Conservation (phyloP, 2,329 filamentous ascomycete genomes). For the Colletotrichum cuscutae region DNA sequence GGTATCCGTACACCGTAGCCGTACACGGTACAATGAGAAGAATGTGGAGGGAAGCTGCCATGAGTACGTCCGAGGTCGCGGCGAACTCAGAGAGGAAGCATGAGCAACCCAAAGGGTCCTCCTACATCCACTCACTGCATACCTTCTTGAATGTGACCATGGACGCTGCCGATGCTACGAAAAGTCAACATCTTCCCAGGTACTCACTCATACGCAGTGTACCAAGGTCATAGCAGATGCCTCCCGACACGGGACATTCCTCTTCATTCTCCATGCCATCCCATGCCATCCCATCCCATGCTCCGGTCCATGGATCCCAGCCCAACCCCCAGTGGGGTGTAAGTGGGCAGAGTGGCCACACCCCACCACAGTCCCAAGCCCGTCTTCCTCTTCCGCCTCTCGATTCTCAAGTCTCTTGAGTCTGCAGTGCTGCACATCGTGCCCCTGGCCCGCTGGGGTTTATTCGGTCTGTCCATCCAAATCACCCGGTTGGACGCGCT, state of each 20-base stretch:
- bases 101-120: no score
- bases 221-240: neutral
- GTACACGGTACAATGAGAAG: no score
- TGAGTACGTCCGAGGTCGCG: neutral
- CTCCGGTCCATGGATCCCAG: slow-evolving; percentile 20
- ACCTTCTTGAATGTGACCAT: neutral
- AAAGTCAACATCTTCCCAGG: neutral
- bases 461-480: neutral
- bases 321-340: slow-evolving; percentile 27
- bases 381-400: neutral
- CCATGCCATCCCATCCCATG: slow-evolving; percentile 7
- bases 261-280: slow-evolving; percentile 6
- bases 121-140: no score
- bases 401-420: neutral
- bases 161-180: neutral
- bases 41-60: neutral
- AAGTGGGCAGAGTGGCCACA: slow-evolving; percentile 31
- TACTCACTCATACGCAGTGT: neutral
- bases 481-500: neutral
- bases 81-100: no score
- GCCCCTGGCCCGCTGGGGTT: slow-evolving; percentile 10
- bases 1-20: neutral
- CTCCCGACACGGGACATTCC: neutral
- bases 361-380: neutral
- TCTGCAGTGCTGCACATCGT: slow-evolving; percentile 1